These are phyloP conservation scores for Mycena olivaceomarginata DNA, from an alignment of 768 basidiomycete genomes.

Conservation along the genomic window DNA sequence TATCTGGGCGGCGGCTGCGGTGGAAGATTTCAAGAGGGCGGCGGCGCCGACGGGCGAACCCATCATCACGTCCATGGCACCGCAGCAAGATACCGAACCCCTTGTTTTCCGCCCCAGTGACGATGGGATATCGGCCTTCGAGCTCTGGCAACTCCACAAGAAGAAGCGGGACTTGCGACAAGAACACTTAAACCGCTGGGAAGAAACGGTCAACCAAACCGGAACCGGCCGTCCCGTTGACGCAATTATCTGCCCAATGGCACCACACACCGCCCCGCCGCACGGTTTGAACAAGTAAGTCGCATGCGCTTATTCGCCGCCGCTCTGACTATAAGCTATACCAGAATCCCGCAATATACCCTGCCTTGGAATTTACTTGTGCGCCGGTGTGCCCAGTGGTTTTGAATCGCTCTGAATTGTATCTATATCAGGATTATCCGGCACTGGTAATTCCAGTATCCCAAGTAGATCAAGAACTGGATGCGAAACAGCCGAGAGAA, in stretches of 20 bases:
- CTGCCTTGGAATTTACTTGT: conserved; percentile 54
- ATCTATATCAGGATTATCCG: neutral
- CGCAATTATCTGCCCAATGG: conserved; percentile 81
- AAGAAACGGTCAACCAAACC: conserved; percentile 68
- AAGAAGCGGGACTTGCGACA: conserved; percentile 68
- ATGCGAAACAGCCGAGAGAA: conserved; percentile 65
- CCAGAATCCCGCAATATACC: conserved; percentile 19
- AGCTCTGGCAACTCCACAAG: conserved; percentile 83
- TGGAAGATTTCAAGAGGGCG: conserved; percentile 65
- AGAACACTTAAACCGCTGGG: conserved; percentile 79
- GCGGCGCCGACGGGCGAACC: conserved; percentile 72
- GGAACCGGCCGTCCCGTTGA: conserved; percentile 86
- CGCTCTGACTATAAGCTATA: neutral
- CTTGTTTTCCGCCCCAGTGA: conserved; percentile 49
- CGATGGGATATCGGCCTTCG: conserved; percentile 66
- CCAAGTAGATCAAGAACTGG: conserved; percentile 71
- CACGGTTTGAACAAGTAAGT: conserved; percentile 74
- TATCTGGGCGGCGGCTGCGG: conserved; percentile 69
- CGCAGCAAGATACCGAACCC: conserved; percentile 42
- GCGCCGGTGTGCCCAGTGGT: conserved; percentile 33
- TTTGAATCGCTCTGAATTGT: conserved; percentile 10
- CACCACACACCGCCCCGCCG: conserved; percentile 76
- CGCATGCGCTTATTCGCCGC: neutral
- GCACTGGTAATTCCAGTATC: conserved; percentile 80
- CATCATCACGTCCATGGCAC: conserved; percentile 67